phyloP scores from a whole-genome alignment of 805 yeast genomes.

The Yarrowia porcina region DNA sequence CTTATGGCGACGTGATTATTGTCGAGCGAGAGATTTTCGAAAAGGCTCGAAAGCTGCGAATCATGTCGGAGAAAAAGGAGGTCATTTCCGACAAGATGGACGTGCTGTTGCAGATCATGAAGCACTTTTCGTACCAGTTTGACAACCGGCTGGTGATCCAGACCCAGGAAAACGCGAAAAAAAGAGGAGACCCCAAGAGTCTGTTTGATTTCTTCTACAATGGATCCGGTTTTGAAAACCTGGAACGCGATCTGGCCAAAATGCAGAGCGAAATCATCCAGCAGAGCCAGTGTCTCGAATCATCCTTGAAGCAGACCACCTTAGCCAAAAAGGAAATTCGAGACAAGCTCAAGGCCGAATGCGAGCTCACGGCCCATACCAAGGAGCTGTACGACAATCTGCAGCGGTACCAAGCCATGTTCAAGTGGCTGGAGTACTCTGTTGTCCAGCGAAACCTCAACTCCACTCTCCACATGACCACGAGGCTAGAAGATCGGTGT shows the following conservation, averaged over 20 bases:
- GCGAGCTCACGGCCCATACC: background rate
- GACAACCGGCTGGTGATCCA: conserved; percentile 89
- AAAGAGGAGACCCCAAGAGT: conserved; percentile 65
- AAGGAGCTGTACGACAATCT: background rate
- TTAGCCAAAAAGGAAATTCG: conserved; percentile 33
- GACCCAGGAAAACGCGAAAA: conserved; percentile 91
- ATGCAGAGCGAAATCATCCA: conserved; percentile 44
- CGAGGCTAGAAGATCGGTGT: background rate
- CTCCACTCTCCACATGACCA: background rate
- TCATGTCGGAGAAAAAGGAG: conserved; percentile 52
- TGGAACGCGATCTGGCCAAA: conserved; percentile 43
- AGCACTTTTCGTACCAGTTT: conserved; percentile 69
- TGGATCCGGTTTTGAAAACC: conserved; percentile 70
- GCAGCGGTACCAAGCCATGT: background rate
- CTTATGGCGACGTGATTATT: conserved; percentile 64
- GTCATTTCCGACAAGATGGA: conserved; percentile 58
- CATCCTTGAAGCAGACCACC: conserved; percentile 42
- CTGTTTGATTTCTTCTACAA: conserved; percentile 76
- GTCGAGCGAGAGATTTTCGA: conserved; percentile 66
- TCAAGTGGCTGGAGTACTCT: background rate
- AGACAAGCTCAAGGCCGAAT: conserved; percentile 9
- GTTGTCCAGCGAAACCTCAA: background rate
- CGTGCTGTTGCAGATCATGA: conserved; percentile 63
- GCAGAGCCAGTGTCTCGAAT: conserved; percentile 43
- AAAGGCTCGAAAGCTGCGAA: conserved; percentile 51